These are phyloP conservation scores for Kodamaea leandrae DNA, from an alignment of 805 yeast genomes.

Conservation along the genomic window DNA sequence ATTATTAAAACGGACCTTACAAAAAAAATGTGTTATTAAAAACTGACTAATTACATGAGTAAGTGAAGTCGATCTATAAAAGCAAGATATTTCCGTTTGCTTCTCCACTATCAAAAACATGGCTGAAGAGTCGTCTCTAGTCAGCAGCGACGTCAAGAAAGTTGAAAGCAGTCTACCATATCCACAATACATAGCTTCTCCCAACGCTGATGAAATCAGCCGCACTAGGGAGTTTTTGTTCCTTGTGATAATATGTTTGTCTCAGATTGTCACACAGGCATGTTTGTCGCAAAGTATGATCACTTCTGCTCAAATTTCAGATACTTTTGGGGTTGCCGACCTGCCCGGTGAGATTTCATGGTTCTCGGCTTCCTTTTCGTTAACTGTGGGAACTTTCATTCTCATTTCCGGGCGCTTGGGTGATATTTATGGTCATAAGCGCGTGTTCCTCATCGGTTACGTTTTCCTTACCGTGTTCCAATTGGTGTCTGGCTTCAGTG, in stretches of 20 bases:
- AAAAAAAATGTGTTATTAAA: not conserved
- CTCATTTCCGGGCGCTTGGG: slow-evolving; percentile 34
- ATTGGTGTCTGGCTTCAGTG: slow-evolving; percentile 27
- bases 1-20: too few relatives aligned
- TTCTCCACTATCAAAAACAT: not conserved
- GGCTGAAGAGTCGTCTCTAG: not conserved
- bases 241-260: slow-evolving; percentile 22
- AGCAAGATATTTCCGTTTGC: not conserved
- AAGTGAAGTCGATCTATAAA: too few relatives aligned
- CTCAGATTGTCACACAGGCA: slow-evolving; percentile 32
- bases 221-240: slow-evolving; percentile 21
- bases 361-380: slow-evolving; percentile 34
- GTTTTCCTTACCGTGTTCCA: slow-evolving; percentile 23
- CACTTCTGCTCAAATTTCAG: slow-evolving; percentile 18
- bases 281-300: slow-evolving; percentile 29
- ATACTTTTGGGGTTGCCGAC: slow-evolving; percentile 23
- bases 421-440: slow-evolving; percentile 35
- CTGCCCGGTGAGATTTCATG: slow-evolving; percentile 32
- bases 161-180: not conserved
- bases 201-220: slow-evolving; percentile 22
- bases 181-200: slow-evolving; percentile 1
- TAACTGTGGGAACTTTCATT: slow-evolving; percentile 38
- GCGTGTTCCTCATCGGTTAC: slow-evolving; percentile 25
- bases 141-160: not conserved
- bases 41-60: not conserved